Conservation (phyloP, 192 early-diverging fungal genomes). For the Backusella psychrophila region DNA sequence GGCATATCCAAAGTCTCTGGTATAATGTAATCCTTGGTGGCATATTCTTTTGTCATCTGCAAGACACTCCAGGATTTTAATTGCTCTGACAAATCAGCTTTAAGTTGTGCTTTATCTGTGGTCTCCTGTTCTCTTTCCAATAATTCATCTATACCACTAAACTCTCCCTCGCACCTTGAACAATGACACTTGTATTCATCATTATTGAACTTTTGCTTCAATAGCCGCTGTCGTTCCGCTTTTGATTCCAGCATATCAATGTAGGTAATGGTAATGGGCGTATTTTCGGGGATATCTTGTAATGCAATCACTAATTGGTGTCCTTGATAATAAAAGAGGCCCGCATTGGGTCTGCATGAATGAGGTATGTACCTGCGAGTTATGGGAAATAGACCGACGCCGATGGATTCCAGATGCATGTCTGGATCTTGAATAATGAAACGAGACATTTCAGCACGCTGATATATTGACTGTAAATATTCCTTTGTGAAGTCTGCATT, state of each 20-base stretch:
- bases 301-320: constrained; percentile 50
- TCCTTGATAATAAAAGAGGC: constrained; percentile 50
- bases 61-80: constrained; percentile 5
- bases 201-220: constrained; percentile 9
- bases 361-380: constrained; percentile 59
- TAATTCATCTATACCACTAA: neutral
- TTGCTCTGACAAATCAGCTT: neutral
- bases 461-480: neutral
- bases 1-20: neutral
- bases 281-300: constrained; percentile 48
- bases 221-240: neutral
- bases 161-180: neutral
- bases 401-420: neutral
- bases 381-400: constrained; percentile 39
- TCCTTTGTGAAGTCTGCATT: neutral
- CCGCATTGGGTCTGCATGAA: constrained; percentile 66
- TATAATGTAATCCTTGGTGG: neutral
- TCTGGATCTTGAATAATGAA: constrained; percentile 23
- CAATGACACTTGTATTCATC: constrained; percentile 18
- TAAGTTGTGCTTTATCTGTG: neutral
- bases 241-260: constrained; percentile 47
- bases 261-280: constrained; percentile 59
- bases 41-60: constrained; percentile 8
- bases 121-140: neutral
- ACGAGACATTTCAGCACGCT: neutral